phyloP scores from a whole-genome alignment of 1,139 yeast genomes.

The Protomyces arabidopsidicola region DNA sequence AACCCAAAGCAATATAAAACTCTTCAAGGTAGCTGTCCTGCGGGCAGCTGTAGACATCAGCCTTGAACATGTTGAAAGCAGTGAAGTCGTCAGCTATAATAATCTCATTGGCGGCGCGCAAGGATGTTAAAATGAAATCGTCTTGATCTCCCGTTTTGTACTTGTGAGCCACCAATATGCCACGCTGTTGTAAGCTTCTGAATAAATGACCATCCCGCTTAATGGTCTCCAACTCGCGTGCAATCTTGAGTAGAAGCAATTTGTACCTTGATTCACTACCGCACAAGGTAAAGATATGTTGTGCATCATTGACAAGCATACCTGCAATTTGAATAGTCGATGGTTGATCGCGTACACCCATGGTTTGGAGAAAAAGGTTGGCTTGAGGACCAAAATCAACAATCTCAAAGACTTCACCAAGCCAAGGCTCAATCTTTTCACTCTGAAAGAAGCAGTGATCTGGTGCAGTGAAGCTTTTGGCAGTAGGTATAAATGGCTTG shows the following conservation, averaged over 20 bases:
- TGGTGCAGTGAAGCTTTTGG: constrained; percentile 20
- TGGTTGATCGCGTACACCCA: constrained; percentile 43
- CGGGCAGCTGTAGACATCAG: constrained; percentile 41
- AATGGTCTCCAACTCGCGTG: constrained; percentile 37
- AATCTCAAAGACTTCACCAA: constrained; percentile 38
- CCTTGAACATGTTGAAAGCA: constrained; percentile 40
- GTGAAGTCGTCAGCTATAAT: constrained; percentile 44
- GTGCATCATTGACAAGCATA: constrained; percentile 38
- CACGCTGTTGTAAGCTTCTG: constrained; percentile 36
- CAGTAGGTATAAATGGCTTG: constrained; percentile 38
- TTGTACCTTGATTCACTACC: constrained; percentile 36
- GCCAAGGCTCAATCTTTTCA: constrained; percentile 33
- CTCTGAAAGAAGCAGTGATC: constrained; percentile 25
- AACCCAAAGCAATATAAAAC: constrained; percentile 37
- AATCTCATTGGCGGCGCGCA: constrained; percentile 36
- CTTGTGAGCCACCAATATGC: constrained; percentile 39
- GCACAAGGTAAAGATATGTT: constrained; percentile 37
- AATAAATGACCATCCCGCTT: constrained; percentile 36
- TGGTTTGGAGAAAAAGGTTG: constrained; percentile 38
- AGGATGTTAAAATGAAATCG: not conserved
- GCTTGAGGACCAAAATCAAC: constrained; percentile 36
- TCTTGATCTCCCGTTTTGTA: constrained; percentile 34
- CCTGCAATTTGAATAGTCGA: constrained; percentile 39
- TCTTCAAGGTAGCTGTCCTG: constrained; percentile 39
- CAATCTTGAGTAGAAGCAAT: constrained; percentile 36